A percentile compares a stretch with the other conserved stretches of the same genome.
phyloP scores from a whole-genome alignment of 106 monocot species.

The Platanthera guangdongensis region DNA sequence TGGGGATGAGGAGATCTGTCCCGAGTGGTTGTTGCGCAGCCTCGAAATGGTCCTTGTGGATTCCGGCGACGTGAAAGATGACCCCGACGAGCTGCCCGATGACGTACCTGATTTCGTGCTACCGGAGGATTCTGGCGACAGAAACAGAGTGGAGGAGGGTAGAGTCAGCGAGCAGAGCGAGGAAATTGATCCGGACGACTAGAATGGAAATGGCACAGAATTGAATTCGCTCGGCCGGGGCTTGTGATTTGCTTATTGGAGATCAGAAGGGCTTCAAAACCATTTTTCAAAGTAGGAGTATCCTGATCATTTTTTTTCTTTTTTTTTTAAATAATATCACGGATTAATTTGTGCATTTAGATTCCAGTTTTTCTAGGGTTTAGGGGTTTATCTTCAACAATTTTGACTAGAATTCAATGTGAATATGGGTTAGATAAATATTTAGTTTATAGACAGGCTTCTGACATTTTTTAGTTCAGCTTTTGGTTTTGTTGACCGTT shows the following conservation, averaged over 20 bases:
- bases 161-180: conserved; percentile 44
- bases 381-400: not conserved
- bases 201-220: conserved; percentile 10
- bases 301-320: too few relatives aligned
- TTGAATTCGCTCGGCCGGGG: not conserved
- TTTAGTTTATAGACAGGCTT: not conserved
- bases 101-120: conserved; percentile 34
- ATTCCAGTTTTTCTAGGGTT: not conserved
- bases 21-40: conserved; percentile 47
- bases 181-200: conserved; percentile 88
- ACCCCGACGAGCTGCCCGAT: conserved; percentile 38
- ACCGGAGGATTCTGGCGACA: conserved; percentile 35
- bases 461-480: not conserved
- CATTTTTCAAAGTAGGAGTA: too few relatives aligned
- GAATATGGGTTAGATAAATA: too few relatives aligned
- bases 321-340: not conserved
- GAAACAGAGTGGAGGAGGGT: conserved; percentile 16
- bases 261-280: not conserved
- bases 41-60: conserved; percentile 17
- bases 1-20: conserved; percentile 50
- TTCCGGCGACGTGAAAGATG: conserved; percentile 22
- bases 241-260: too few relatives aligned
- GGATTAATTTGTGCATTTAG: not conserved
- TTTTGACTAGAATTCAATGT: not conserved
- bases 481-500: too few relatives aligned